Percentiles rank a stretch among this genome's conserved stretches.
Evolutionary conservation across 177 flowering plant genomes (phyloP).

Genomic region (Vitis hybrid): DNA sequence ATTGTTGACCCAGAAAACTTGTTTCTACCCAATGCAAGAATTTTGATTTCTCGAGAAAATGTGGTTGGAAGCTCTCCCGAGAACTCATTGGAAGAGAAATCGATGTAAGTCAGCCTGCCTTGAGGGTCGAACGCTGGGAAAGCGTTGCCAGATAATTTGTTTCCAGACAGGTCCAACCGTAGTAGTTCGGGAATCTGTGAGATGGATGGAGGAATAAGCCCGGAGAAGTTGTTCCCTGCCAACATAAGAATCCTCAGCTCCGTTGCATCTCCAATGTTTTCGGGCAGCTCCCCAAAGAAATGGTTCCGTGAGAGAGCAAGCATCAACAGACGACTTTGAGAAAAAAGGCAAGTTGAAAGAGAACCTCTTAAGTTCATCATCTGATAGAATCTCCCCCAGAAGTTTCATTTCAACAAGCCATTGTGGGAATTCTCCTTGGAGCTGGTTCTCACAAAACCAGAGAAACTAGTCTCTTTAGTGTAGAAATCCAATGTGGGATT

Average conservation of each 20-base stretch:
- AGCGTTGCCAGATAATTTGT: slow-evolving; percentile 39
- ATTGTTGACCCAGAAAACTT: slow-evolving; percentile 46
- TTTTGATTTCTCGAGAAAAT: slow-evolving; percentile 26
- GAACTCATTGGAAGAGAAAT: slow-evolving; percentile 43
- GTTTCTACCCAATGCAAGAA: slow-evolving; percentile 43
- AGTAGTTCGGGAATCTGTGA: slow-evolving; percentile 32
- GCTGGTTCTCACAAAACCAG: slow-evolving; percentile 45
- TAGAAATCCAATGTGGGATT: slow-evolving; percentile 51
- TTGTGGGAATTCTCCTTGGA: slow-evolving; percentile 38
- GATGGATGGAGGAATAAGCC: slow-evolving; percentile 40
- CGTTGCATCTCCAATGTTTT: slow-evolving; percentile 41
- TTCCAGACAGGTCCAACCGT: slow-evolving; percentile 44
- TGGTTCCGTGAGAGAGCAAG: slow-evolving; percentile 47
- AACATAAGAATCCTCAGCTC: slow-evolving; percentile 38
- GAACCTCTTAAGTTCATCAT: slow-evolving; percentile 41
- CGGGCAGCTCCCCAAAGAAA: slow-evolving; percentile 48
- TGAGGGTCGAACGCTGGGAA: slow-evolving; percentile 38
- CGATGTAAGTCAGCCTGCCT: slow-evolving; percentile 21
- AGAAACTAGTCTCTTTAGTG: slow-evolving; percentile 32
- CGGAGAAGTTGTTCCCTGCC: slow-evolving; percentile 46
- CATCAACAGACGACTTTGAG: slow-evolving; percentile 20
- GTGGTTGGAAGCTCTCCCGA: slow-evolving; percentile 43
- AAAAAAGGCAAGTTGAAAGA: slow-evolving; percentile 39
- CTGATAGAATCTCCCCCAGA: slow-evolving; percentile 35
- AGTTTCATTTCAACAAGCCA: slow-evolving; percentile 48